Evolutionary conservation across 2,329 filamentous ascomycete genomes (phyloP).

Genomic region (Neonectria punicea): DNA sequence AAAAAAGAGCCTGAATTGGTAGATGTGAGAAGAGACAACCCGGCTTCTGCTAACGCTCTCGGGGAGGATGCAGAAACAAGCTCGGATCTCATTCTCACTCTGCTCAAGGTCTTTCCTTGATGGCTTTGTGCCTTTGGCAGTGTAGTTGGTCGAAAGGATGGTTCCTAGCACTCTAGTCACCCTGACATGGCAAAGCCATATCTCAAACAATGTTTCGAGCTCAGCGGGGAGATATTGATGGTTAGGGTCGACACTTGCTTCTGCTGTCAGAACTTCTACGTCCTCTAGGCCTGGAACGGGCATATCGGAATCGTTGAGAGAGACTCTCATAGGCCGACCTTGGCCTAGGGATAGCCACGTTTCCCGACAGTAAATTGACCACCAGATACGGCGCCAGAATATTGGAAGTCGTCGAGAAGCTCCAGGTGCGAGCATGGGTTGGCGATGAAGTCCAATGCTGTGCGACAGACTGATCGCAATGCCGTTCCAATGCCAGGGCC

Average conservation of each 20-base stretch:
- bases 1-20: constrained; percentile 18
- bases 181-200: constrained; percentile 7
- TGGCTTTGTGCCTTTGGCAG: neutral
- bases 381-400: constrained; percentile 30
- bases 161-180: neutral
- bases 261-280: neutral
- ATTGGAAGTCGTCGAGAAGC: neutral
- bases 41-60: neutral
- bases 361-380: constrained; percentile 31
- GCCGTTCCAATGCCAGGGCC: constrained; percentile 59
- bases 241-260: neutral
- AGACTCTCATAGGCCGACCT: constrained; percentile 23
- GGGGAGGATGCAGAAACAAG: neutral
- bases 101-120: constrained; percentile 1
- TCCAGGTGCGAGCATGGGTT: neutral
- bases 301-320: constrained; percentile 19
- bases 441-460: constrained; percentile 54
- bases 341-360: constrained; percentile 28
- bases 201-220: neutral
- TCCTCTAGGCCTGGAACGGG: constrained; percentile 1
- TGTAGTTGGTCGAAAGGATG: constrained; percentile 12
- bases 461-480: constrained; percentile 55
- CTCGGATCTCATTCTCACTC: constrained; percentile 5
- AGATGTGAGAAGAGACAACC: constrained; percentile 9
- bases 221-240: constrained; percentile 8